Percentiles rank a stretch among this genome's conserved stretches.
Conservation (phyloP, 306 rosid species). For the Urtica urens region DNA sequence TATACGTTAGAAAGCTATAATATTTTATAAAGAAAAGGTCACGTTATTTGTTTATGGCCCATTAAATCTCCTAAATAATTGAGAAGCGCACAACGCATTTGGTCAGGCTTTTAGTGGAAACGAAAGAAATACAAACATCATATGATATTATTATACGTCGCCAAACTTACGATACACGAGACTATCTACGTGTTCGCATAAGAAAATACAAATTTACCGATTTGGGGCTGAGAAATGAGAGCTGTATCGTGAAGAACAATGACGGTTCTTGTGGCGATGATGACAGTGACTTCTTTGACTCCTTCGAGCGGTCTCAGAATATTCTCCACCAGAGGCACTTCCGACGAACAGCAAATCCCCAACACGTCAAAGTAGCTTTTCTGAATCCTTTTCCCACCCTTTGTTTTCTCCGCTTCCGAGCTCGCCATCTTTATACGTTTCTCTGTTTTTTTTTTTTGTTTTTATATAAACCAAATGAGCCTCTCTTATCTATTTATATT, state of each 20-base stretch:
- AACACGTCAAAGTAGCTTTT: slow-evolving; percentile 79
- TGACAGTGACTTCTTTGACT: slow-evolving; percentile 53
- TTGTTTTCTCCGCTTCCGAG: no score
- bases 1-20: no score
- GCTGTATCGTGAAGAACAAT: slow-evolving; percentile 66
- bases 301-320: slow-evolving; percentile 57
- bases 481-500: not conserved
- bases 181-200: no score
- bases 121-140: no score
- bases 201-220: slow-evolving; percentile 32
- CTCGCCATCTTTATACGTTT: slow-evolving; percentile 18
- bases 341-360: slow-evolving; percentile 85
- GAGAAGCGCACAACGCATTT: no score
- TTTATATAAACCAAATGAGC: not conserved
- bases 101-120: no score
- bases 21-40: no score
- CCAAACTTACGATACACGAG: not conserved
- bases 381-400: slow-evolving; percentile 31
- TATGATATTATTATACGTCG: no score
- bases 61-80: no score
- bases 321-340: slow-evolving; percentile 59
- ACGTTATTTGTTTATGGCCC: no score
- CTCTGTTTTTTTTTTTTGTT: not conserved
- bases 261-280: slow-evolving; percentile 69
- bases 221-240: slow-evolving; percentile 65